Evolutionary conservation across 352 stramenopile genomes (phyloP).

Genomic region (Peronosclerospora sorghi): DNA sequence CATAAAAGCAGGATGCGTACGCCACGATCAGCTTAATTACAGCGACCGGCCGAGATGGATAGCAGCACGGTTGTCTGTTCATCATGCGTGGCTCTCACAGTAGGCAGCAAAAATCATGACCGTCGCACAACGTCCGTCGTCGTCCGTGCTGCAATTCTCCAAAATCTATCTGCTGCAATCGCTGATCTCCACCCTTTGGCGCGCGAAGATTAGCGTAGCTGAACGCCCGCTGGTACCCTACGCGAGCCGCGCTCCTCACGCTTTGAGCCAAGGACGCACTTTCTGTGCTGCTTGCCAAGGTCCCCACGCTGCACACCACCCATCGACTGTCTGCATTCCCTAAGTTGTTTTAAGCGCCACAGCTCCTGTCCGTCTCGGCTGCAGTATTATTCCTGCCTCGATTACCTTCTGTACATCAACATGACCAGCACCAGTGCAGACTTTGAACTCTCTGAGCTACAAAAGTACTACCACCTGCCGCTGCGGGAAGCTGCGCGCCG

Average conservation of each 20-base stretch:
- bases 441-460: conserved; percentile 71
- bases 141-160: too few species aligned
- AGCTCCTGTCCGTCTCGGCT: conserved; percentile 2
- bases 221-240: conserved; percentile 17
- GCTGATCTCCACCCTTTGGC: conserved; percentile 21
- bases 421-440: conserved; percentile 49
- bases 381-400: conserved; percentile 1
- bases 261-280: conserved; percentile 14
- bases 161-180: conserved; percentile 11
- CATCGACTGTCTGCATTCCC: conserved; percentile 17
- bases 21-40: conserved; percentile 15
- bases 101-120: conserved; percentile 8
- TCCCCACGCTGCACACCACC: conserved; percentile 10
- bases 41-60: conserved; percentile 8
- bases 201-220: conserved; percentile 16
- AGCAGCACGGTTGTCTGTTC: conserved; percentile 5
- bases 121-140: conserved; percentile 18
- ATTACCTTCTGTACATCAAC: conserved; percentile 1
- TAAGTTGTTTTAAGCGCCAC: conserved; percentile 22
- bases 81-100: not conserved
- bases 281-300: conserved; percentile 16
- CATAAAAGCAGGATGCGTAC: conserved; percentile 8
- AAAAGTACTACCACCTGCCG: conserved; percentile 80
- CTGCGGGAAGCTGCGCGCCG: conserved; percentile 61
- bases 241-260: conserved; percentile 8